Conservation (phyloP, 2,329 filamentous ascomycete genomes). For the Pyrenophora seminiperda region DNA sequence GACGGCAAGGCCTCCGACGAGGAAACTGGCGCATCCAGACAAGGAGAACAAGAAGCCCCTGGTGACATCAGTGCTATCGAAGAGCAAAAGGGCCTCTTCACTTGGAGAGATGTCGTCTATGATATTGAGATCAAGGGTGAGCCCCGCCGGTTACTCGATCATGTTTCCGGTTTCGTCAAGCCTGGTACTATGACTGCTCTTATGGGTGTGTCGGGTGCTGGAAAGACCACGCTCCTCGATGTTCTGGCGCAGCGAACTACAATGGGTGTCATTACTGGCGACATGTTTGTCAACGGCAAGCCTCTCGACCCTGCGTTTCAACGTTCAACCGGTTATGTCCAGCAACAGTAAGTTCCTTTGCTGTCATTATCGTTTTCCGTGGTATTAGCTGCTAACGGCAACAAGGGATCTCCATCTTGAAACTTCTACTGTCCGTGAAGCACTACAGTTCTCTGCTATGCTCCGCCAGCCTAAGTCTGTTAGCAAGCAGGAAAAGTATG, state of each 20-base stretch:
- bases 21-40: constrained; percentile 39
- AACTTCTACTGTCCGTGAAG: constrained; percentile 47
- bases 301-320: constrained; percentile 45
- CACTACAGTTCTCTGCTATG: constrained; percentile 44
- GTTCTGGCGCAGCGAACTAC: constrained; percentile 43
- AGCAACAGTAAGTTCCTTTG: constrained; percentile 40
- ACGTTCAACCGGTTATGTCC: constrained; percentile 48
- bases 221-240: constrained; percentile 48
- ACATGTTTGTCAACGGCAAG: constrained; percentile 48
- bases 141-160: constrained; percentile 58
- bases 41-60: constrained; percentile 38
- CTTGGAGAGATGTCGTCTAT: constrained; percentile 43
- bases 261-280: constrained; percentile 47
- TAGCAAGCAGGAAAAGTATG: constrained; percentile 62
- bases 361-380: neutral
- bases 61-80: constrained; percentile 48
- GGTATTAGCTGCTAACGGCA: constrained; percentile 2
- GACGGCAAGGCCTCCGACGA: constrained; percentile 42
- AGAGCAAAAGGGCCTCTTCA: constrained; percentile 52
- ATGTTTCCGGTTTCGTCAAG: constrained; percentile 61
- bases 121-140: constrained; percentile 51
- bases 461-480: constrained; percentile 59
- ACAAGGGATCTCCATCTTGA: constrained; percentile 45
- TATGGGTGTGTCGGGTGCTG: constrained; percentile 48
- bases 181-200: constrained; percentile 56